phyloP scores from a whole-genome alignment of 148 eudicot species.

The Fagopyrum homotropicum region DNA sequence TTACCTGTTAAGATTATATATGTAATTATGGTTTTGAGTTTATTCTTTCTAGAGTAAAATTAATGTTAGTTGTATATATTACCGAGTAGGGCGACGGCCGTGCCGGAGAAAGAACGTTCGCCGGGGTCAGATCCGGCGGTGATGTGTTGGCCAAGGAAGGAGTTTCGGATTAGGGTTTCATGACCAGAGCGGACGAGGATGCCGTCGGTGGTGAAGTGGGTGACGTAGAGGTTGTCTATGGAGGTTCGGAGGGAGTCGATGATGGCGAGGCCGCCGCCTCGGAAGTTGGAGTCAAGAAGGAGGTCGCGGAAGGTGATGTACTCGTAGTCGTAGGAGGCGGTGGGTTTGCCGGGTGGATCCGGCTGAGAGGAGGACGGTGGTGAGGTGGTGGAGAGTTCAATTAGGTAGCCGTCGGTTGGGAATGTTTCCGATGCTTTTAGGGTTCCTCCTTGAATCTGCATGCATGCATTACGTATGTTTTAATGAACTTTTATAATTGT shows the following conservation, averaged over 20 bases:
- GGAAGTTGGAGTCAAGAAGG: conserved; percentile 58
- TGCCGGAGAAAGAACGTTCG: conserved; percentile 62
- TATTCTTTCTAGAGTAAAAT: too few relatives aligned
- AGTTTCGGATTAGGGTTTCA: conserved; percentile 62
- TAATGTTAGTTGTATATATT: too few relatives aligned
- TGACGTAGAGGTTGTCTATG: conserved; percentile 74
- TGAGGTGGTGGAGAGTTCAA: conserved; percentile 45
- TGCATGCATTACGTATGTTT: not conserved
- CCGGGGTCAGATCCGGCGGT: conserved; percentile 63
- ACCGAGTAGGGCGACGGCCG: conserved; percentile 55
- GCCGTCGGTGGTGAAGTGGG: conserved; percentile 67
- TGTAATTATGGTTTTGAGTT: too few relatives aligned
- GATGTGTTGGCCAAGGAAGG: conserved; percentile 73
- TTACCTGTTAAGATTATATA: conserved; percentile 17
- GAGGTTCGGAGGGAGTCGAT: conserved; percentile 45
- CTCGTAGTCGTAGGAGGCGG: conserved; percentile 45
- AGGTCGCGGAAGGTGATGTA: conserved; percentile 70
- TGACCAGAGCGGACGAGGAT: conserved; percentile 67
- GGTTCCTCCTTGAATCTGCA: conserved; percentile 77
- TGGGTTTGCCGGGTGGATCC: not conserved
- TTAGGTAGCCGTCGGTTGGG: conserved; percentile 37
- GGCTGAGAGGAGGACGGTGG: conserved; percentile 11
- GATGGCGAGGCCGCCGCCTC: conserved; percentile 67
- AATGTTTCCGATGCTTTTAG: conserved; percentile 52
- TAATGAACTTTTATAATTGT: not conserved